Evolutionary conservation across 148 eudicot species (phyloP).

Genomic region (Silene uniflora): DNA sequence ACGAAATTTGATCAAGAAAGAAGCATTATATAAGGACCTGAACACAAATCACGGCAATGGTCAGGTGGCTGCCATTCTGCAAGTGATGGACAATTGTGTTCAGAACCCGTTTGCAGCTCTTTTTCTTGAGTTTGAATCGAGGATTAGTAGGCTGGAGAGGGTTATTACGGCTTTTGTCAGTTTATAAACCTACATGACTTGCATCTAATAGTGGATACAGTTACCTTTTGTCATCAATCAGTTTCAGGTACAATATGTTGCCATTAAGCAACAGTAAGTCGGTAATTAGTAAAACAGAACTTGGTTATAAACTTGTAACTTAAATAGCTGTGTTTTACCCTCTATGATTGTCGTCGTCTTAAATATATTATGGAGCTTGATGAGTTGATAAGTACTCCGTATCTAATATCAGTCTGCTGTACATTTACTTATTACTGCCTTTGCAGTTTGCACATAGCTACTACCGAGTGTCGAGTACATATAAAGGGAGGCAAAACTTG

Average conservation of each 20-base stretch:
- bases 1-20: neutral
- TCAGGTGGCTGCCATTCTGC: neutral
- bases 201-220: neutral
- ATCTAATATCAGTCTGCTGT: no score
- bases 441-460: no score
- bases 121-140: neutral
- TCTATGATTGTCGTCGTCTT: no score
- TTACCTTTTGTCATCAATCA: neutral
- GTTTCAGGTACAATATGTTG: no score
- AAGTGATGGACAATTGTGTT: no score
- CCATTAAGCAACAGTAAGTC: neutral
- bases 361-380: no score
- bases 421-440: no score
- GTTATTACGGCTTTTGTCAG: neutral
- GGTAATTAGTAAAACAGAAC: neutral
- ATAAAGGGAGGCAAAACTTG: no score
- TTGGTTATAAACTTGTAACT: no score
- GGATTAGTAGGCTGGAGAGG: constrained; percentile 2
- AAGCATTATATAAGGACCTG: neutral
- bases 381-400: no score
- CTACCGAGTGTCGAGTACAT: no score
- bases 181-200: neutral
- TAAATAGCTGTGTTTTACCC: no score
- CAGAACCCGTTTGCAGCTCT: neutral
- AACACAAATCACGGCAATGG: neutral